Percentiles rank a stretch among this genome's conserved stretches.
Evolutionary conservation across 2,329 filamentous ascomycete genomes (phyloP).

Genomic region (Biscogniauxia marginata): DNA sequence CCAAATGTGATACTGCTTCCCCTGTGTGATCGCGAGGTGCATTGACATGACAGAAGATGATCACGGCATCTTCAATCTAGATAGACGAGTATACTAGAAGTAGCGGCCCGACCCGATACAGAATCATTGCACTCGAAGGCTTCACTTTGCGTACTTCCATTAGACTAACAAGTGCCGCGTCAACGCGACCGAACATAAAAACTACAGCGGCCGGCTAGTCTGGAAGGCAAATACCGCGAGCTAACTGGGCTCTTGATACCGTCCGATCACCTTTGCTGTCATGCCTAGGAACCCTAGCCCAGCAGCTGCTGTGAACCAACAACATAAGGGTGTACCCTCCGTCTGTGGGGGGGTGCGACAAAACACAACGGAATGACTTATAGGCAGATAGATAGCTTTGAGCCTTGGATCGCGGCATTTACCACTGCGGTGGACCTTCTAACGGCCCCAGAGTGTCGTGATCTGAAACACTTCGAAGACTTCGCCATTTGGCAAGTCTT

Average conservation of each 20-base stretch:
- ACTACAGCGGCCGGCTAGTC: neutral
- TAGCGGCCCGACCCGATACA: slow-evolving; percentile 31
- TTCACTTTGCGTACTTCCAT: neutral
- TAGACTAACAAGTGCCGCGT: neutral
- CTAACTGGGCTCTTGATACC: neutral
- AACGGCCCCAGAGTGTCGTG: slow-evolving; percentile 17
- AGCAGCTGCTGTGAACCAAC: neutral
- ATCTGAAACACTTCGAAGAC: slow-evolving; percentile 27
- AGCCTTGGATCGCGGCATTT: slow-evolving; percentile 7
- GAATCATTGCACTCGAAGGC: neutral
- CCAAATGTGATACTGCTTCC: slow-evolving; percentile 28
- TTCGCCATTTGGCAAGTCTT: slow-evolving; percentile 22
- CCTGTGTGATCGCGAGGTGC: slow-evolving; percentile 26
- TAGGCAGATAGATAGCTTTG: neutral
- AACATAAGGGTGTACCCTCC: neutral
- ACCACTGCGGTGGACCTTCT: slow-evolving; percentile 16
- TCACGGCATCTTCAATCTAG: slow-evolving; percentile 19
- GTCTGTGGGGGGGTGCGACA: neutral
- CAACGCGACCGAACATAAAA: neutral
- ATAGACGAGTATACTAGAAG: slow-evolving; percentile 19
- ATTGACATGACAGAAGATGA: slow-evolving; percentile 21
- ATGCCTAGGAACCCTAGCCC: neutral
- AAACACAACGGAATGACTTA: neutral
- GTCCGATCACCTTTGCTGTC: neutral
- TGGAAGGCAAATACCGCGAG: neutral